phyloP scores from a whole-genome alignment of 352 stramenopile species.

The Globisporangium carolinianum region DNA sequence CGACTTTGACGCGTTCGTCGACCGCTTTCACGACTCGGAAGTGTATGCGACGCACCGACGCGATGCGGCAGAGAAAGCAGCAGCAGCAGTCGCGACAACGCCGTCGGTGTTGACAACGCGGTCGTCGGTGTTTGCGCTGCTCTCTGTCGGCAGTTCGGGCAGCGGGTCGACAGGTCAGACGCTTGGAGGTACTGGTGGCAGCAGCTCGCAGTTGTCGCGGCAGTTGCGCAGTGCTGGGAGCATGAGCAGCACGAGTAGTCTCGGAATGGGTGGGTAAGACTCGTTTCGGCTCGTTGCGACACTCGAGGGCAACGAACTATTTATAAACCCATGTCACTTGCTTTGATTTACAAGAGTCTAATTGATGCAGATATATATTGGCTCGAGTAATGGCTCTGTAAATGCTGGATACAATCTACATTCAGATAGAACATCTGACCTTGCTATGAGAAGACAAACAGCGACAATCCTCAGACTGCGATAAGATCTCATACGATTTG shows the following conservation, averaged over 20 bases:
- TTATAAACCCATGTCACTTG: slow-evolving; percentile 26
- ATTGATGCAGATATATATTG: no score
- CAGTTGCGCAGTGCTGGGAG: slow-evolving; percentile 60
- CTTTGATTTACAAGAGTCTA: no score
- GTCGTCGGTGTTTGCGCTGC: slow-evolving; percentile 17
- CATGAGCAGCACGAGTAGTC: slow-evolving; percentile 47
- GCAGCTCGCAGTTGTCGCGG: slow-evolving; percentile 23
- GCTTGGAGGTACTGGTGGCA: neutral
- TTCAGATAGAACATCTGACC: no score
- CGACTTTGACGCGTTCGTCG: slow-evolving; percentile 76
- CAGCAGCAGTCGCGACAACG: neutral
- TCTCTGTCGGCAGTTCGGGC: slow-evolving; percentile 29
- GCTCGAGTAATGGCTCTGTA: no score
- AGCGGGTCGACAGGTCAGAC: slow-evolving; percentile 17
- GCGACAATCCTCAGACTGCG: no score
- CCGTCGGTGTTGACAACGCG: neutral
- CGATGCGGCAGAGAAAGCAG: slow-evolving; percentile 10
- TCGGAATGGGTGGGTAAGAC: neutral
- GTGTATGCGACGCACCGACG: slow-evolving; percentile 44
- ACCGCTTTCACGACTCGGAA: slow-evolving; percentile 52
- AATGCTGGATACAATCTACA: no score
- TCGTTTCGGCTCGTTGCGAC: neutral
- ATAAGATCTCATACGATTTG: no score
- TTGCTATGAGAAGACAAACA: no score
- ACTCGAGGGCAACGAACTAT: slow-evolving; percentile 20